These are phyloP conservation scores for Colletotrichum sojae DNA, from an alignment of 2,329 filamentous ascomycete genomes.

Conservation along the genomic window DNA sequence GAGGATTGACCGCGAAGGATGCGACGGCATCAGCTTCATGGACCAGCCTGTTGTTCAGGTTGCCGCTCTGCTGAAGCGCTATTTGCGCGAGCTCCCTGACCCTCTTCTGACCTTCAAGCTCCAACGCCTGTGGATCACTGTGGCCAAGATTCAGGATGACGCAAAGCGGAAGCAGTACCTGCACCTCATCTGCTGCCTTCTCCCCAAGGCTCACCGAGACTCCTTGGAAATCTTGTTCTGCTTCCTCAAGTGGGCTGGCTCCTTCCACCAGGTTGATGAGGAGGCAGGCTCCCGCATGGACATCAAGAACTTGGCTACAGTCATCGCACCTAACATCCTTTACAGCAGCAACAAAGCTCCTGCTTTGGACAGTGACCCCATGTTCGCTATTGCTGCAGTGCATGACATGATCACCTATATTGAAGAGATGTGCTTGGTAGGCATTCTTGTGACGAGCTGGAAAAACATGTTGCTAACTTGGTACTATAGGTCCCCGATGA, in stretches of 20 bases:
- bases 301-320: slow-evolving; percentile 95
- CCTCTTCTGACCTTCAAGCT: slow-evolving; percentile 96
- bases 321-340: slow-evolving; percentile 96
- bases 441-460: slow-evolving; percentile 47
- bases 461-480: slow-evolving; percentile 39
- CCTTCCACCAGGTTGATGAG: slow-evolving; percentile 97
- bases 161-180: slow-evolving; percentile 87
- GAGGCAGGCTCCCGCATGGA: slow-evolving; percentile 99
- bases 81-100: slow-evolving; percentile 93
- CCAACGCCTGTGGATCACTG: slow-evolving; percentile 89
- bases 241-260: slow-evolving; percentile 97
- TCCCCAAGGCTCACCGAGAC: slow-evolving; percentile 93
- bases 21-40: slow-evolving; percentile 87
- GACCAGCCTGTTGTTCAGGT: slow-evolving; percentile 94
- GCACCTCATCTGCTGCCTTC: slow-evolving; percentile 90
- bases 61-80: slow-evolving; percentile 94
- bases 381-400: slow-evolving; percentile 93
- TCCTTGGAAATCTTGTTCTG: slow-evolving; percentile 95
- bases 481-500: slow-evolving; percentile 86
- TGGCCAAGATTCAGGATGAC: slow-evolving; percentile 87
- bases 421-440: slow-evolving; percentile 96
- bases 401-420: slow-evolving; percentile 93
- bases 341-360: slow-evolving; percentile 77
- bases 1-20: slow-evolving; percentile 87
- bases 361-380: slow-evolving; percentile 87